Base-by-base conservation (phyloP, 192 early-diverging fungal genomes). In the Polychytrium aggregatum region DNA sequence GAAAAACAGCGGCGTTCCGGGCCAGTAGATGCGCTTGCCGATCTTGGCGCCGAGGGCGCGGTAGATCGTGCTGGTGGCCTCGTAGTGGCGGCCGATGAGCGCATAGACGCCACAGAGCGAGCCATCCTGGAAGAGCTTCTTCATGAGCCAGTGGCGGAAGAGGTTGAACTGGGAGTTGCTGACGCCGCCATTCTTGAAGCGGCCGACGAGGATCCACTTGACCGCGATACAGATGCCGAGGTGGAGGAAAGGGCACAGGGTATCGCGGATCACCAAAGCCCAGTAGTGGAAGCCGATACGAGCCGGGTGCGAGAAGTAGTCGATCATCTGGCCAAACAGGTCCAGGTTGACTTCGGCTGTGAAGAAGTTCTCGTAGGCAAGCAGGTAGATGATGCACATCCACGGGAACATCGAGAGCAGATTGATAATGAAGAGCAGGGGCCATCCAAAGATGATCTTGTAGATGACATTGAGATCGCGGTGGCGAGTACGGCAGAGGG, bases 71-170 rank as follows among this genome's bases (percentile, higher is more conserved):
- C 41, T 47, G 9, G 63, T 60, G 14, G 59, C 39, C 53, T 67
- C 64, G 46, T 71, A 71, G 44, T 71, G 68, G 11, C 49, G 50
- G 9, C 68, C 68, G 26, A 71, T 29, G 11, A 65, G 56, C 17
- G 48, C 49, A 20, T 51, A 53, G 13, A 60, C 50, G 9, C 68
- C 68, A 34, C 48, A 26, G 44, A 71, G 49, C 7, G 52, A 48
- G 5, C 58, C 63, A 14, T 43, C 43, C 17, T 38, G 50, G 29
- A 66, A 11, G 20, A 71, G 47, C 16, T n/a, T n/a, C n/a, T 34
- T 40, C 22, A 40, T 40, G 57, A 68, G 67, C 21, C 59, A 40
- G 53, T 57, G 60, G 36, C 50, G 54, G 5, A 34, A 24, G n/a
- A 55, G 25, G 6, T 44, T 22, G 16, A 34, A 21, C 11, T 33